phyloP scores from a whole-genome alignment of 768 basidiomycete species.

The Rubroboletus pulcherrimus region DNA sequence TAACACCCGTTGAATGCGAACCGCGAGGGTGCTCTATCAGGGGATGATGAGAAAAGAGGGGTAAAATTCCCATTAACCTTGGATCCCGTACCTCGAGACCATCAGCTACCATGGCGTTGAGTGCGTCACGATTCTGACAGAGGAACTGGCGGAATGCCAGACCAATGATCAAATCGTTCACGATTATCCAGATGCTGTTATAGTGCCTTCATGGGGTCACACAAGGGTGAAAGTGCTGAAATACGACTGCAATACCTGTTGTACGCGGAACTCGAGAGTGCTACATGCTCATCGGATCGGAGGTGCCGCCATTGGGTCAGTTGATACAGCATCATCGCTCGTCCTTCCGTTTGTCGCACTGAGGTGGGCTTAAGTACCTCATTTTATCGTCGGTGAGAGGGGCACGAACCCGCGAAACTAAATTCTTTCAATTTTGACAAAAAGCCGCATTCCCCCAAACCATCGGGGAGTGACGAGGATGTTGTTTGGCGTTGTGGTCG shows the following conservation, averaged over 20 bases:
- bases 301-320: constrained; percentile 36
- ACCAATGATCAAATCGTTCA: constrained; percentile 90
- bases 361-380: background rate
- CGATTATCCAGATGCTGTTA: constrained; percentile 85
- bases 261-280: constrained; percentile 52
- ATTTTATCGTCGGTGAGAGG: background rate
- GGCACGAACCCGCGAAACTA: constrained; percentile 26
- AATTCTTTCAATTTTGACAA: constrained; percentile 15
- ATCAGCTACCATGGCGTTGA: constrained; percentile 40
- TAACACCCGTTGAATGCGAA: constrained; percentile 49
- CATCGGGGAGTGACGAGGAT: background rate
- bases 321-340: constrained; percentile 44
- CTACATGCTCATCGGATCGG: constrained; percentile 33
- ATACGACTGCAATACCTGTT: constrained; percentile 49
- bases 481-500: background rate
- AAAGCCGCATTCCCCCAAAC: background rate
- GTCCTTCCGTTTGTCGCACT: constrained; percentile 63
- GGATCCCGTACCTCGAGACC: constrained; percentile 39
- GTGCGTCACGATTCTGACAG: constrained; percentile 52
- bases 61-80: background rate
- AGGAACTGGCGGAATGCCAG: constrained; percentile 67
- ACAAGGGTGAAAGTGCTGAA: background rate
- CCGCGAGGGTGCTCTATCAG: constrained; percentile 22
- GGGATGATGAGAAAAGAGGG: background rate
- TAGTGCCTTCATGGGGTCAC: constrained; percentile 59